Conservation (phyloP, 495 filamentous ascomycete genomes). For the Penicillium dipodomyicola region DNA sequence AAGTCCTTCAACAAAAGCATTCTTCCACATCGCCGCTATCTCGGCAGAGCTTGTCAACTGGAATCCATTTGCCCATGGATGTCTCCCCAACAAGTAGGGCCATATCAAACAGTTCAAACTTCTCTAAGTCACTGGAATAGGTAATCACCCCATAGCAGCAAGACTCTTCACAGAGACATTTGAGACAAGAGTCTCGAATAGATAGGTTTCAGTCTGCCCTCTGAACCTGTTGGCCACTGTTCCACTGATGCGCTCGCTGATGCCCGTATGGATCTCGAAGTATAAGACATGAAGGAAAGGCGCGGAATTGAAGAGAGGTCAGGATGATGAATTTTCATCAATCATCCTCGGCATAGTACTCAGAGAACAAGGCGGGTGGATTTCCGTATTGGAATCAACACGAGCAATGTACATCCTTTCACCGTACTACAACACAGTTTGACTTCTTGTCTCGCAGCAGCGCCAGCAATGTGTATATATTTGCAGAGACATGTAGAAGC, state of each 20-base stretch:
- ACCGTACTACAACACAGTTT: conserved; percentile 47
- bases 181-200: not conserved
- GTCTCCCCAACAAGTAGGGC: not conserved
- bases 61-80: conserved; percentile 14
- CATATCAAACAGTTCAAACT: not conserved
- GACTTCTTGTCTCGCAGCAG: conserved; percentile 43
- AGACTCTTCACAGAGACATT: conserved; percentile 10
- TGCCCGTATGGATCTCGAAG: conserved; percentile 37
- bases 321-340: conserved; percentile 28
- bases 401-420: conserved; percentile 24
- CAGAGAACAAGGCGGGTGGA: conserved; percentile 30
- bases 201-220: conserved; percentile 4
- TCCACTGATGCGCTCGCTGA: conserved; percentile 65
- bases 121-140: conserved; percentile 16
- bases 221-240: conserved; percentile 30
- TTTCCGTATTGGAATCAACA: conserved; percentile 17
- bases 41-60: conserved; percentile 10
- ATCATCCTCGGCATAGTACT: conserved; percentile 39
- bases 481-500: conserved; percentile 40
- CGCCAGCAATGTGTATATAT: conserved; percentile 26
- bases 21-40: conserved; percentile 4
- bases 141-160: conserved; percentile 27
- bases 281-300: conserved; percentile 19
- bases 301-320: conserved; percentile 23
- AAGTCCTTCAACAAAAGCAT: conserved; percentile 13